A percentile compares a stretch with the other conserved stretches of the same genome.
Conservation (phyloP, 148 eudicot species). For the Euryodendron excelsum region DNA sequence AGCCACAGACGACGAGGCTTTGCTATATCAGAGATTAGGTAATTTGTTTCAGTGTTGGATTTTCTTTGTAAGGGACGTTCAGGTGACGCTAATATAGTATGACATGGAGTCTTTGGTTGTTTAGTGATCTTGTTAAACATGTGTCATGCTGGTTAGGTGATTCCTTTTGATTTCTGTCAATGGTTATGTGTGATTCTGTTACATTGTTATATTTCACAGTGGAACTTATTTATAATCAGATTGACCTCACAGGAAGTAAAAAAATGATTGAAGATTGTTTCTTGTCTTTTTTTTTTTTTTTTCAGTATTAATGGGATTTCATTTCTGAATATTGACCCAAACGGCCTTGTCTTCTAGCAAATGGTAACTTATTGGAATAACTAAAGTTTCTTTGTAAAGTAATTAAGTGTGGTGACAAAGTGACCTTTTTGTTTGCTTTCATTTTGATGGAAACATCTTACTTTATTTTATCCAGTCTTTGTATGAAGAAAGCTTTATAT, state of each 20-base stretch:
- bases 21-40: constrained; percentile 72
- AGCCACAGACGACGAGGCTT: constrained; percentile 60
- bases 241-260: background rate
- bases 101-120: background rate
- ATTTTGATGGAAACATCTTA: background rate
- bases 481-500: background rate
- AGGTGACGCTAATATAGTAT: background rate
- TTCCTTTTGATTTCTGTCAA: background rate
- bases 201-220: background rate
- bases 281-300: background rate
- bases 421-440: background rate
- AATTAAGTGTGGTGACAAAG: background rate
- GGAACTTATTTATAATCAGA: background rate
- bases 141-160: background rate
- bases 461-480: background rate
- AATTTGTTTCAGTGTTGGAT: constrained; percentile 2
- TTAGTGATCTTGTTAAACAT: background rate
- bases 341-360: background rate
- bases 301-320: background rate
- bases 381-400: background rate
- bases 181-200: background rate
- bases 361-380: constrained; percentile 2
- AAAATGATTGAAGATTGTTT: no score
- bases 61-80: background rate
- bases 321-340: background rate